Percentiles rank a stretch among this genome's conserved stretches.
Evolutionary conservation across 192 early-diverging fungal genomes (phyloP).

Genomic region (Backusella psychrophila): DNA sequence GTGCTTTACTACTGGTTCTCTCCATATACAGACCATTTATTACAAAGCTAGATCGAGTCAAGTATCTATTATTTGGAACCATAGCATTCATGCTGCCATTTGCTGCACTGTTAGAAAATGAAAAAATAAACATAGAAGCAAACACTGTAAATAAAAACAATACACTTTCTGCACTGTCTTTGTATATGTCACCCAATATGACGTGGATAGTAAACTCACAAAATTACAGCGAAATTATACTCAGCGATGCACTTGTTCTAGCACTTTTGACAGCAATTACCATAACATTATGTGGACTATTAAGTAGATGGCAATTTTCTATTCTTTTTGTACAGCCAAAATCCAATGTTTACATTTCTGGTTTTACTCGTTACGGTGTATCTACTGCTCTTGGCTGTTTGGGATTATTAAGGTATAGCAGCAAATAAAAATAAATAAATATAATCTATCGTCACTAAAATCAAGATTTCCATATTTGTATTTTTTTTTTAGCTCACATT

Average conservation of each 20-base stretch:
- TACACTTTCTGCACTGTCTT: conserved; percentile 13
- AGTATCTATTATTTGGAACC: conserved; percentile 13
- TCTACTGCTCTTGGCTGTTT: conserved; percentile 6
- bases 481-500: not conserved
- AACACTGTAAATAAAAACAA: conserved; percentile 26
- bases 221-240: conserved; percentile 32
- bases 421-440: not conserved
- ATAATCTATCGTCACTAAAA: not conserved
- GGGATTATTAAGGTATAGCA: conserved; percentile 12
- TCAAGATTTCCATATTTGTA: not conserved
- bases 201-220: conserved; percentile 33
- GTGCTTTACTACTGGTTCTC: not conserved
- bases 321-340: conserved; percentile 9
- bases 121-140: conserved; percentile 35
- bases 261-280: not conserved
- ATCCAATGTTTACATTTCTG: not conserved
- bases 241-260: conserved; percentile 24
- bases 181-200: conserved; percentile 26
- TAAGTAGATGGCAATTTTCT: conserved; percentile 23
- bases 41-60: conserved; percentile 26
- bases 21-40: conserved; percentile 38
- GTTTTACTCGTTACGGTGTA: conserved; percentile 19
- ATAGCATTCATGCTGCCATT: conserved; percentile 41
- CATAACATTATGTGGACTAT: not conserved
- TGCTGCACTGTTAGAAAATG: not conserved